Base-by-base conservation (phyloP, 2,329 filamentous ascomycete genomes). In the Fusarium dimerum region DNA sequence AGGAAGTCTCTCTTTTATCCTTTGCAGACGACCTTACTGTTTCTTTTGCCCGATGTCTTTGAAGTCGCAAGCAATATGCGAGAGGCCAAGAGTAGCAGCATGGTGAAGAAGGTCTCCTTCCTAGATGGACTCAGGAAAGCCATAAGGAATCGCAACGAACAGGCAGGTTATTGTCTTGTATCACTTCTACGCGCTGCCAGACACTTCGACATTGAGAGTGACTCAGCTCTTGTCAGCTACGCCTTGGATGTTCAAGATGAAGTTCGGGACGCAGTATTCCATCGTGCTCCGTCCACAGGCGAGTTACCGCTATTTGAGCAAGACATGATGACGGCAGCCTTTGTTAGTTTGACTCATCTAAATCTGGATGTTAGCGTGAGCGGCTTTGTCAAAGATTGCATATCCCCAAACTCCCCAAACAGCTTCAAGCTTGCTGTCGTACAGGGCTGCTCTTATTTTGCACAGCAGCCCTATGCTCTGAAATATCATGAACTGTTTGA, bases 201-300 rank as follows among this genome's bases (percentile, higher is more conserved):
- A 34, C 83, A 88, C 65, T 88, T 89, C 60, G 76, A 82, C 52
- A 72, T 76, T 8, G 82, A 87, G 54, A 84, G 79, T 62, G 86
- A 89, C 61, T 80, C 82, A 11, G 81, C 82, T 3, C 74, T 87
- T 51, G 76, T 87, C 53, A 87, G 84, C 66, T 89, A 86, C 66
- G 85, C 85, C 39, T 76, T 88, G 69, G 86, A 89, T 66, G 82
- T 89, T 9, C 85, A 88, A 62, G 84, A 87, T 61, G 86, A 89
- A 66, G 78, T 89, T 43, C 78, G 79, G 43, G 85, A 87, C 62
- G 83, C 84, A 43, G 80, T 88, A 5, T 88, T 88, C 61, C 78
- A 81, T 50, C 78, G 78, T 34, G 73, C 78, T 43, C 68, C 76
- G 3, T 69, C 76, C 2, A 73, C 73, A 11, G 66, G 73, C 39